Evolutionary conservation across 2,329 filamentous ascomycete species (phyloP).

Genomic region (Chaetomium strumarium): DNA sequence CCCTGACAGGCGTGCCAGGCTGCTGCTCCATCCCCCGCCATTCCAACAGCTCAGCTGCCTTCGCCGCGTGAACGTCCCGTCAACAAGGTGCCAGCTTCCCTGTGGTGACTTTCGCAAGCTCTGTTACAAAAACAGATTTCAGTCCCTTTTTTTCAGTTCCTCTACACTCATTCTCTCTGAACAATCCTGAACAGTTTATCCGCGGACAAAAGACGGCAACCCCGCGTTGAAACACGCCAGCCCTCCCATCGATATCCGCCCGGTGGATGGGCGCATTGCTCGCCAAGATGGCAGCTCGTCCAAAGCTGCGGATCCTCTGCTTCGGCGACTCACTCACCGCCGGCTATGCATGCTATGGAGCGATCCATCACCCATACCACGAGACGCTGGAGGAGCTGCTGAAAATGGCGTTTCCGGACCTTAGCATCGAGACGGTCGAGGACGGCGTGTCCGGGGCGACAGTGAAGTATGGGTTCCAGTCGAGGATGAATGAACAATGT

Average conservation of each 20-base stretch:
- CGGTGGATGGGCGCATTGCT: conserved; percentile 2
- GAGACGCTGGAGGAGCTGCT: conserved; percentile 42
- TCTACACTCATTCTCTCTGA: background rate
- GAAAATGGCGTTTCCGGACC: conserved; percentile 36
- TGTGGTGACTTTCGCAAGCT: too few relatives aligned
- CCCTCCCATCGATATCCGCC: background rate
- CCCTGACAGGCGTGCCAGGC: background rate
- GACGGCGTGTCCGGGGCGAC: conserved; percentile 28
- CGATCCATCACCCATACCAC: conserved; percentile 48
- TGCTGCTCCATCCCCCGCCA: conserved; percentile 8
- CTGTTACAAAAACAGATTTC: background rate
- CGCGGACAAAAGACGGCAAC: background rate
- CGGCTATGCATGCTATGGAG: conserved; percentile 43
- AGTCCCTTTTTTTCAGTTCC: too few relatives aligned
- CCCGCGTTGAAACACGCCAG: background rate
- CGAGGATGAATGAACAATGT: conserved; percentile 27
- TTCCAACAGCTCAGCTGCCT: conserved; percentile 7
- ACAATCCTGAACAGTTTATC: background rate
- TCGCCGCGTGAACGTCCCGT: conserved; percentile 6
- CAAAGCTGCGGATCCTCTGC: conserved; percentile 51
- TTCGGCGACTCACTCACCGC: conserved; percentile 60
- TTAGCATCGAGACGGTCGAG: conserved; percentile 25
- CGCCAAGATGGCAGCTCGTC: conserved; percentile 15
- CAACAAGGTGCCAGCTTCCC: background rate
- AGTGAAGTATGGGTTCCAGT: conserved; percentile 22